Evolutionary conservation across 805 yeast species (phyloP).

Genomic region (Candida peoriensis): DNA sequence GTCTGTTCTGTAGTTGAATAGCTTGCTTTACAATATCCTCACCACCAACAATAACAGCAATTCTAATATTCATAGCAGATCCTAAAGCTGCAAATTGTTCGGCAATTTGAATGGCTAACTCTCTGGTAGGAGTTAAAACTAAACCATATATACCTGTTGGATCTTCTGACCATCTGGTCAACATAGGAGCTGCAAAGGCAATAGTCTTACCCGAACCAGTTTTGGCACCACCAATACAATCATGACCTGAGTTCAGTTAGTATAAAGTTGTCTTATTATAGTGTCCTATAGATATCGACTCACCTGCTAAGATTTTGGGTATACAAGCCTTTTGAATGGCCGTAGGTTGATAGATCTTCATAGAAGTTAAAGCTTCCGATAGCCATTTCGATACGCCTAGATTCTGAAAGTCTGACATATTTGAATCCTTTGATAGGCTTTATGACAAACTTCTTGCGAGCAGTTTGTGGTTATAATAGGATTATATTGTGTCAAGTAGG

Average conservation of each 20-base stretch:
- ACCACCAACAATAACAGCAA: slow-evolving; percentile 90
- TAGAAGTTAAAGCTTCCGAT: slow-evolving; percentile 68
- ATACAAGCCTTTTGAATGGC: slow-evolving; percentile 85
- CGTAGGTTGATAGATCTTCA: slow-evolving; percentile 82
- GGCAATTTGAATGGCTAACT: slow-evolving; percentile 92
- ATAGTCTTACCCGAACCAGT: slow-evolving; percentile 98
- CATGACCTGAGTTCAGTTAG: slow-evolving; percentile 40
- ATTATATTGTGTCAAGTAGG: slow-evolving; percentile 2
- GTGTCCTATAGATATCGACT: slow-evolving; percentile 1
- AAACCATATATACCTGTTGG: slow-evolving; percentile 91
- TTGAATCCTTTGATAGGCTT: no score
- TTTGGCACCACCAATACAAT: slow-evolving; percentile 97
- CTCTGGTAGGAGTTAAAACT: slow-evolving; percentile 88
- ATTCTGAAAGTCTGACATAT: slow-evolving; percentile 39
- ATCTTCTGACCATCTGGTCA: slow-evolving; percentile 90
- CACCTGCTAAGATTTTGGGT: slow-evolving; percentile 71
- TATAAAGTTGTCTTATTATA: background rate
- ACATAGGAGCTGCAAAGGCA: slow-evolving; percentile 97
- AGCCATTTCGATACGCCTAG: slow-evolving; percentile 88
- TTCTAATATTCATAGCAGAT: slow-evolving; percentile 76
- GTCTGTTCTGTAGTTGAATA: slow-evolving; percentile 69
- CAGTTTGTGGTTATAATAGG: background rate
- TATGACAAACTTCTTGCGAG: background rate
- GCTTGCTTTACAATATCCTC: slow-evolving; percentile 91
- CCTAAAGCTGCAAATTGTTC: slow-evolving; percentile 96